Percentiles rank a stretch among this genome's conserved stretches.
phyloP scores from a whole-genome alignment of 805 yeast species.

The Lachancea kluyveri region DNA sequence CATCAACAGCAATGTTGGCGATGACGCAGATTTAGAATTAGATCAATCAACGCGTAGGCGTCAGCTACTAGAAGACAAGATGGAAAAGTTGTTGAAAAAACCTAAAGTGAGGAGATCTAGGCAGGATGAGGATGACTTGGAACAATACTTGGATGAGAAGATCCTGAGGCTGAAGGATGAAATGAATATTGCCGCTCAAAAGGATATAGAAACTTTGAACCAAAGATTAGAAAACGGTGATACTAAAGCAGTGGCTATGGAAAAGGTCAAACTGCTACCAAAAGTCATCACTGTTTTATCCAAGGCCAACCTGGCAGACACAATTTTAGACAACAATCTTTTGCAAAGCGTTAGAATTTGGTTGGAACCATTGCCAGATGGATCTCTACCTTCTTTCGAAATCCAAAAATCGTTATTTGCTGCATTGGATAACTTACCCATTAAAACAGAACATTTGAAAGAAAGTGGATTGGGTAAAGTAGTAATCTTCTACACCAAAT shows the following conservation, averaged over 20 bases:
- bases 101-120: slow-evolving; percentile 55
- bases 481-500: slow-evolving; percentile 85
- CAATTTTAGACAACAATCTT: slow-evolving; percentile 88
- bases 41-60: slow-evolving; percentile 44
- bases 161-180: slow-evolving; percentile 74
- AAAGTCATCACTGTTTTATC: slow-evolving; percentile 71
- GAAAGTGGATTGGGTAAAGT: slow-evolving; percentile 95
- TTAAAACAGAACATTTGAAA: slow-evolving; percentile 90
- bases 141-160: slow-evolving; percentile 89
- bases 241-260: slow-evolving; percentile 37
- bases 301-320: slow-evolving; percentile 81
- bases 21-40: slow-evolving; percentile 23
- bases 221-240: slow-evolving; percentile 37
- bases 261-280: slow-evolving; percentile 71
- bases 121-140: slow-evolving; percentile 88
- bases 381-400: slow-evolving; percentile 94
- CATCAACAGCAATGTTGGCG: slow-evolving; percentile 9
- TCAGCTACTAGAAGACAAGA: slow-evolving; percentile 70
- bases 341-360: slow-evolving; percentile 91
- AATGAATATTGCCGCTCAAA: slow-evolving; percentile 84
- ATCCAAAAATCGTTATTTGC: slow-evolving; percentile 82
- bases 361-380: slow-evolving; percentile 98
- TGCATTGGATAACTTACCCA: slow-evolving; percentile 73
- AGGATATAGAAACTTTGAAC: slow-evolving; percentile 52
- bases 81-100: slow-evolving; percentile 70